Evolutionary conservation across 345 rosid genomes (phyloP), one percentile per base, ranked within the genome.

Genomic region (Salix viminalis): DNA sequence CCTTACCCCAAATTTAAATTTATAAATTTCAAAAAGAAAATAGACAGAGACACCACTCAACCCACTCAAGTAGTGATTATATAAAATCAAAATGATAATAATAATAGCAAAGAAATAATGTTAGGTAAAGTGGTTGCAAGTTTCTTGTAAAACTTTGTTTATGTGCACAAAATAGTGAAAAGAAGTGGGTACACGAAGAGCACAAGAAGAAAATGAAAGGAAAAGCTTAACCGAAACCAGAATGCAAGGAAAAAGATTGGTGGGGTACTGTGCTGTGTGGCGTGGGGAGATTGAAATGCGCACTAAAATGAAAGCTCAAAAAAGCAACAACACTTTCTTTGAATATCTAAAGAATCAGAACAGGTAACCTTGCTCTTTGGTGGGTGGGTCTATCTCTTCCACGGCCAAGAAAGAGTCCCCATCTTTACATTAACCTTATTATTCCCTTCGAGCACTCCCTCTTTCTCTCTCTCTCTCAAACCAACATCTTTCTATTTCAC

Each of bases 371-470:
- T 74, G 69, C 68, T 71, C 73, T 52, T 54, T 21, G 24, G 61
- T 54, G 28, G 7, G 74, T 77, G 92, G 92, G 62, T 79, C 94
- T 88, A 76, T 77, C 77, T 82, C 85, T 77, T 88, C 97, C 93
- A 85, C 87, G 69, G 91, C 91, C 86, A 84, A 85, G 84, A 81
- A 76, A 42, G 41, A 61, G 66, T 80, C 74, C 82, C 85, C 90
- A 85, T 90, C 81, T 79, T 84, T 66, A 36, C 76, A 34, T 84
- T 83, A 82, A 70, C 72, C 88, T 71, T 87, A 83, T 84, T 81
- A 85, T 86, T 80, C 61, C 85, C 84, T 74, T 73, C 72, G 71
- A 75, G 75, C 72, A 78, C 48, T n/a, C 70, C 69, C 56, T 74
- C 80, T 48, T 71, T 83, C 80, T 66, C 70, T 69, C 32, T 60